These are phyloP conservation scores for Thelephora aurantiotincta DNA, from an alignment of 768 basidiomycete genomes.

Conservation along the genomic window DNA sequence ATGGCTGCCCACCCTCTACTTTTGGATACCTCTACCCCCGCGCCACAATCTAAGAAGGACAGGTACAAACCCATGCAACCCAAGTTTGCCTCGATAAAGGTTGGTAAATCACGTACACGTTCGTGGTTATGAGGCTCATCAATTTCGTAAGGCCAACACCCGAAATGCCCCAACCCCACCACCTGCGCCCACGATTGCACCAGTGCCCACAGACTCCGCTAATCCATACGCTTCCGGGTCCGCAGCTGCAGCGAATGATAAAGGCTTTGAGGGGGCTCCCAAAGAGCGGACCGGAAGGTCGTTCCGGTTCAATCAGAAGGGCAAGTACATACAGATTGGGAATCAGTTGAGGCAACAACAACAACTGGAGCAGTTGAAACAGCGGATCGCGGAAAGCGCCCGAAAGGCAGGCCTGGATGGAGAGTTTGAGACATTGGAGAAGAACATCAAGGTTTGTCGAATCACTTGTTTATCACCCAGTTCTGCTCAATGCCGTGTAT, in stretches of 20 bases:
- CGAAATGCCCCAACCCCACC: conserved; percentile 60
- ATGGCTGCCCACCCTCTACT: conserved; percentile 86
- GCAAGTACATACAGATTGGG: conserved; percentile 71
- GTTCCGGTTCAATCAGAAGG: conserved; percentile 85
- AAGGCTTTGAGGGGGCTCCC: conserved; percentile 60
- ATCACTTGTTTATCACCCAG: background rate
- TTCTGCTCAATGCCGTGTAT: background rate
- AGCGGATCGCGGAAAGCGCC: conserved; percentile 85
- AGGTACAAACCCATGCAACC: conserved; percentile 98
- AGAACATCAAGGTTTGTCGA: conserved; percentile 58
- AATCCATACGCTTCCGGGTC: conserved; percentile 69
- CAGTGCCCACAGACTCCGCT: conserved; percentile 26
- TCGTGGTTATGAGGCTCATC: background rate
- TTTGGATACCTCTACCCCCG: conserved; percentile 46
- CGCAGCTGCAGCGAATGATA: conserved; percentile 32
- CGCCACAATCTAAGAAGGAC: conserved; percentile 73
- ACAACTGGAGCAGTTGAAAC: conserved; percentile 83
- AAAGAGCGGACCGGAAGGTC: conserved; percentile 53
- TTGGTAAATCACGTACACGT: conserved; percentile 14
- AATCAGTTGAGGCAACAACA: conserved; percentile 60
- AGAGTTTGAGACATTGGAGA: conserved; percentile 86
- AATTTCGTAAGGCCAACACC: conserved; percentile 45
- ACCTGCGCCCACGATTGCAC: conserved; percentile 21
- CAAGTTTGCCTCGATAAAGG: conserved; percentile 94
- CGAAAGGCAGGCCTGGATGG: conserved; percentile 87